Evolutionary conservation across 2,329 filamentous ascomycete species (phyloP), one percentile per base, ranked within the genome.

Genomic region (Colletotrichum tamarilloi): DNA sequence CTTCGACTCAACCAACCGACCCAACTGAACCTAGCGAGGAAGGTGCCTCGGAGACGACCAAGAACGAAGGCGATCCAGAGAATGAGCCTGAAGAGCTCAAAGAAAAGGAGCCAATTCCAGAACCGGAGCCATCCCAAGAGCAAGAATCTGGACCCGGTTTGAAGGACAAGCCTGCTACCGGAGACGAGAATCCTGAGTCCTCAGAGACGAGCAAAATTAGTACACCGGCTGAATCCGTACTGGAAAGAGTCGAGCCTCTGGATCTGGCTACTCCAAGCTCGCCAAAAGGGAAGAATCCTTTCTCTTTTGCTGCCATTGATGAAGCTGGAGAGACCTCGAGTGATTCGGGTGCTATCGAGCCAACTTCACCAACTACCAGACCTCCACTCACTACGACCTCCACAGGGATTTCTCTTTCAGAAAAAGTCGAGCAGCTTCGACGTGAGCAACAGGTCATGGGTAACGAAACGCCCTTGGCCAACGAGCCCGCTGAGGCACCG

Each of bases 391-490:
- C 32, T n/a, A 56, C 72, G 14, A 38, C 56, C 24, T 67, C 68
- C 35, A 74, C 67, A 12, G 72, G 63, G 5, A 72, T 80, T 56
- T 79, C 80, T 0, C 77, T 88, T 60, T 82, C 83, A 0, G 86
- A 88, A 67, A 88, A 84, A 74, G 82, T 88, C 3, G 86, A 88
- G 60, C 85, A 88, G 71, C 82, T 89, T 67, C 87, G 88, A 22
- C 85, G 87, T 19, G 87, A 88, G 73, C 86, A 89, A 30, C 82
- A 83, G 55, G 78, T 81, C 3, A 75, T 78, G 55, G 77, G 79
- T 5, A 75, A 77, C 9, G 83, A 86, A 64, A 77, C 76, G n/a
- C 76, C 73, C 2, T 75, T 69, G 22, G 72, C 16, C 69, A 76
- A 22, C 59, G 77, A 52, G 68, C 70, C 55, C 14, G 68, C 73